Base-by-base conservation (phyloP, 2,329 filamentous ascomycete genomes). In the Colletotrichum tofieldiae region DNA sequence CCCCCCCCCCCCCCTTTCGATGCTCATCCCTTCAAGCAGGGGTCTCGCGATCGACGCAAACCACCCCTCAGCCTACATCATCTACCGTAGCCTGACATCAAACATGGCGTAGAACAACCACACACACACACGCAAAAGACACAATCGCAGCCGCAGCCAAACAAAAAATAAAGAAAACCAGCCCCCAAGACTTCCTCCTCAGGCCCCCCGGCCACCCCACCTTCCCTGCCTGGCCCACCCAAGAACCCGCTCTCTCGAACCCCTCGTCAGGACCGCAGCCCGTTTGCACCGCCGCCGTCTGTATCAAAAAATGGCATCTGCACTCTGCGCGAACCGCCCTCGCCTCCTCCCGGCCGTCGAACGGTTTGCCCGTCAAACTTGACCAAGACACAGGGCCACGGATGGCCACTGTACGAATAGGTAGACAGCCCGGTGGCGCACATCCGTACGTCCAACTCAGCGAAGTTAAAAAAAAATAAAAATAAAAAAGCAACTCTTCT, bases 141-240 rank as follows among this genome's bases (percentile, higher is more conserved):
- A 41, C 4, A 20, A 29, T 32, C 35, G 35, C 35, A 37, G 11
- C 35, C 35, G 35, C 35, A 37, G 14, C 51, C 18, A 56, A 23
- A 56, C 5, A 37, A 39, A 55, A 37, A 5, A 37, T 7, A 52
- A n/a, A 18, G 26, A 12, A 11, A 43, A 5, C 20, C 29, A 39
- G 52, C 52, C 29, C 9, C 23, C 16, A 43, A 59, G 37, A 12
- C 18, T 29, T 20, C 26, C 39, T 45, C 39, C 39, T 45, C 39
- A 16, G 37, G 16, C 37, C 11, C 65, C 65, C 65, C 65, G 58
- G 58, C 58, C 58, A 58, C 52, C 66, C 41, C 51, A 32, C 51
- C 66, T 52, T 43, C 63, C 59, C 66, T 65, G 56, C 60, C 60
- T 54, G 45, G 51, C 65, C 49, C 51, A 52, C 66, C 65, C 52